A percentile compares a stretch with the other conserved stretches of the same genome.
phyloP scores from a whole-genome alignment of 2,329 filamentous ascomycete species.

The Aspergillus pseudoglaucus region DNA sequence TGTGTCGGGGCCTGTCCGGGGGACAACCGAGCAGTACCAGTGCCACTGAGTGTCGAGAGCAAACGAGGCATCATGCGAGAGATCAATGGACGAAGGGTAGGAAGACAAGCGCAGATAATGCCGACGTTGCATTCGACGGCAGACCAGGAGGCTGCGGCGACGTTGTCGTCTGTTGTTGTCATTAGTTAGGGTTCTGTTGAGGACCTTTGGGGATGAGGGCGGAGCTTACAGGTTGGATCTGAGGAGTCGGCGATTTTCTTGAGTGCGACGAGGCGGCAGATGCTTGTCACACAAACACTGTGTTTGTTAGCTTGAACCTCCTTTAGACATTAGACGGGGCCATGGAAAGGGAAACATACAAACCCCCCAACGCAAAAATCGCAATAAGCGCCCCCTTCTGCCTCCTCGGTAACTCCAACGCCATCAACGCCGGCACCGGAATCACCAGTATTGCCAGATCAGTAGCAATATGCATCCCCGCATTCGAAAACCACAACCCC shows the following conservation, averaged over 20 bases:
- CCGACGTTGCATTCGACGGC: slow-evolving; percentile 35
- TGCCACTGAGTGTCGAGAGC: slow-evolving; percentile 19
- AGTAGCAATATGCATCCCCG: slow-evolving; percentile 39
- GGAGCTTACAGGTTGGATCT: slow-evolving; percentile 28
- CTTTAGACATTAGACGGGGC: too few relatives aligned
- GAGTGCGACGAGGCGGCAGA: slow-evolving; percentile 26
- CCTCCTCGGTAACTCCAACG: slow-evolving; percentile 35
- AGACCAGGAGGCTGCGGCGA: slow-evolving; percentile 32
- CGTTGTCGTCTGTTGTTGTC: slow-evolving; percentile 23
- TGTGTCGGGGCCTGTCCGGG: neutral
- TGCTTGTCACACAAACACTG: slow-evolving; percentile 30
- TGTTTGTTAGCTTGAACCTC: too few relatives aligned
- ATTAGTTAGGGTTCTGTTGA: slow-evolving; percentile 5
- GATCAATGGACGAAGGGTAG: slow-evolving; percentile 32
- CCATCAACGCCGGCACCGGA: slow-evolving; percentile 38
- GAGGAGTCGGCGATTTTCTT: slow-evolving; percentile 26
- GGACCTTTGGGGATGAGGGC: neutral
- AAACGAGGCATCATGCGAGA: slow-evolving; percentile 23
- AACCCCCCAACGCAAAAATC: slow-evolving; percentile 37
- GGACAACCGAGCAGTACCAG: neutral
- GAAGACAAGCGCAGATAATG: slow-evolving; percentile 38
- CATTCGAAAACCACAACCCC: slow-evolving; percentile 40
- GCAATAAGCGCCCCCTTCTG: slow-evolving; percentile 38
- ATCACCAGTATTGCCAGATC: slow-evolving; percentile 41
- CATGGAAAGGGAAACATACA: slow-evolving; percentile 14